Evolutionary conservation across 2,329 filamentous ascomycete genomes (phyloP).

Genomic region (Fusarium sambucinum): DNA sequence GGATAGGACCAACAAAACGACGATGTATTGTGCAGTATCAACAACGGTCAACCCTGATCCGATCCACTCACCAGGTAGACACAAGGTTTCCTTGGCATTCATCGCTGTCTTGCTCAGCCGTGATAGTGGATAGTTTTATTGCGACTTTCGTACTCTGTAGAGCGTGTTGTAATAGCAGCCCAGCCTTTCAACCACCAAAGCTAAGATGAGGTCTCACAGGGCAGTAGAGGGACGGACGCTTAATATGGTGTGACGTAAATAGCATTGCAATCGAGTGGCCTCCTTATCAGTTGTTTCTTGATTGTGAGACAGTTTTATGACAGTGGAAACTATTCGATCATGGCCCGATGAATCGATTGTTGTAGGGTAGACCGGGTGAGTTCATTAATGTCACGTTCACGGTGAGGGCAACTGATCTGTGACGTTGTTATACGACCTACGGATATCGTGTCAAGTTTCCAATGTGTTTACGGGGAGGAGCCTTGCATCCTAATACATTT

Average conservation of each 20-base stretch:
- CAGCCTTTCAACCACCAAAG: not conserved
- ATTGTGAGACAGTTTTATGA: conserved; percentile 14
- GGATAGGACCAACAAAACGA: not conserved
- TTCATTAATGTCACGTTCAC: not conserved
- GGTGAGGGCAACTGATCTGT: not conserved
- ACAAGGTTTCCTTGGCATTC: conserved; percentile 29
- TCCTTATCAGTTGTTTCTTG: conserved; percentile 1
- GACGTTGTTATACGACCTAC: not conserved
- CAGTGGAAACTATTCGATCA: not conserved
- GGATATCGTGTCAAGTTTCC: not conserved
- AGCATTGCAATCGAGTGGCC: conserved; percentile 14
- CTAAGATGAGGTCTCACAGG: conserved; percentile 7
- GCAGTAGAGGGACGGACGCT: conserved; percentile 3
- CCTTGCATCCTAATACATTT: not conserved
- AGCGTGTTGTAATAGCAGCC: not conserved
- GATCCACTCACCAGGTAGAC: conserved; percentile 6
- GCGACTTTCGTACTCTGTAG: not conserved
- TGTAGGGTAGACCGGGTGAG: conserved; percentile 28
- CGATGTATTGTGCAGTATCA: conserved; percentile 1
- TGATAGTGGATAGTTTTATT: conserved; percentile 12
- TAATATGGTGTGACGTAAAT: conserved; percentile 32
- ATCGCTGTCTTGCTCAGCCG: conserved; percentile 7
- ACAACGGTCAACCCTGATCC: not conserved
- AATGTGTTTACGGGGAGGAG: not conserved
- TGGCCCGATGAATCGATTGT: not conserved